Evolutionary conservation across 352 stramenopile genomes (phyloP), one percentile per base, ranked within the genome.

Genomic region (Phytophthora sp.): DNA sequence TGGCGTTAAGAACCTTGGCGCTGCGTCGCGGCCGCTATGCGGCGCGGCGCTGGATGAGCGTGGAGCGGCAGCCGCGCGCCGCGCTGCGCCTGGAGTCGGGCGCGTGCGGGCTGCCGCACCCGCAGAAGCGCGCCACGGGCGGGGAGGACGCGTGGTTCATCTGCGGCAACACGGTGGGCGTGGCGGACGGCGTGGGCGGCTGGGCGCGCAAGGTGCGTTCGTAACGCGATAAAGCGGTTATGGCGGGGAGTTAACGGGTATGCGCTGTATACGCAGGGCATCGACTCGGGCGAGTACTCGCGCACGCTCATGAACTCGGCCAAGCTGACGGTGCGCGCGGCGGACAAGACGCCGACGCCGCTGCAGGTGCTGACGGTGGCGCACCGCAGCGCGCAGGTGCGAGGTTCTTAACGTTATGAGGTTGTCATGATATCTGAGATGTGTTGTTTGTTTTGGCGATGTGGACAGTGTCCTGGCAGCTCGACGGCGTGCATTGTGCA

Each of bases 81-180:
- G 53, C 54, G 11, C 68, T 90, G 38, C 72, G 69, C 18, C 73
- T 94, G 3, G 63, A 89, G 23, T 89, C 84, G 20, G 80, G 84
- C 17, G 80, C 71, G n/a, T 94, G 82, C 42, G 78, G 79, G 34
- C 68, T 96, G 37, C 87, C 88, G 54, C 88, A 96, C 44, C 85
- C 89, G 7, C 80, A 94, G 66, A 96, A 96, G 60, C 77, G 82
- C 42, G 66, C 82, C 9, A 94, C 87, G 28, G 85, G 85, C 31
- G 89, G 89, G 21, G 89, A 97, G 44, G 89, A 97, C 55, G 86
- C 88, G 45, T 93, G 82, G 74, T 97, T 96, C 55, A 82, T 95
- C 24, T 77, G 74, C 41, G 74, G 71, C 23, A 84, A 88, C 46
- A 88, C 82, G 5, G 76, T 97, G 7, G 89, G 87, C 61, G 88